phyloP scores from a whole-genome alignment of 768 basidiomycete genomes.

The Mycena venus region DNA sequence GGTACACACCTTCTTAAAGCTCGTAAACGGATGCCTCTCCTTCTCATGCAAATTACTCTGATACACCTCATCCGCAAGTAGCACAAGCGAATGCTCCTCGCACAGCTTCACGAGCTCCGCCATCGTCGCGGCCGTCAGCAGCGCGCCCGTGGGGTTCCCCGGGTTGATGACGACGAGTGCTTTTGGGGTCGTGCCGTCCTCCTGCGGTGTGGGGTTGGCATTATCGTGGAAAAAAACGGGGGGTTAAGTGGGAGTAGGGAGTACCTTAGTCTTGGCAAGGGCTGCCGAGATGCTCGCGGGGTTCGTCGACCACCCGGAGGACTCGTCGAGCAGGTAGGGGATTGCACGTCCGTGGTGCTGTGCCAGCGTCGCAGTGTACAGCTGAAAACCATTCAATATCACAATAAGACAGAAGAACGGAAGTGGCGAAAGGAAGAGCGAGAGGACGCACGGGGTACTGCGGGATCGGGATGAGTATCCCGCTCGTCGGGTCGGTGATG shows the following conservation, averaged over 20 bases:
- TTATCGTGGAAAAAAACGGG: too few relatives aligned
- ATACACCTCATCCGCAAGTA: conserved; percentile 99
- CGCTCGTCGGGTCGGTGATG: conserved; percentile 74
- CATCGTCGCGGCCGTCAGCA: conserved; percentile 82
- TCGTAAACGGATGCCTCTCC: conserved; percentile 81
- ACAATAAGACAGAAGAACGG: not conserved
- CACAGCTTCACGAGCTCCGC: conserved; percentile 84
- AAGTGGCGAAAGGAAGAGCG: not conserved
- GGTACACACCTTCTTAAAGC: conserved; percentile 97
- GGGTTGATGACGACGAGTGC: conserved; percentile 98
- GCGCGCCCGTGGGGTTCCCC: conserved; percentile 95
- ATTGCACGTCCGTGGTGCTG: conserved; percentile 84
- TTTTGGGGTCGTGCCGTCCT: conserved; percentile 75
- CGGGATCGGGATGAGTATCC: conserved; percentile 95
- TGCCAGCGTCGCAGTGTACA: conserved; percentile 96
- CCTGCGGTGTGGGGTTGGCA: conserved; percentile 21
- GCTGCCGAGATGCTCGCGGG: conserved; percentile 70
- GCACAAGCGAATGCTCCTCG: conserved; percentile 86
- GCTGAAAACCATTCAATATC: conserved; percentile 30
- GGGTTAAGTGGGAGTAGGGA: too few relatives aligned
- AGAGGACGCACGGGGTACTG: conserved; percentile 80
- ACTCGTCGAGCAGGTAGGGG: conserved; percentile 92
- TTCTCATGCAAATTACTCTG: conserved; percentile 83
- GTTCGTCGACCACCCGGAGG: conserved; percentile 61
- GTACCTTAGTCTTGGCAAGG: conserved; percentile 68